Evolutionary conservation across 495 filamentous ascomycete genomes (phyloP).

Genomic region (Podospora didyma): DNA sequence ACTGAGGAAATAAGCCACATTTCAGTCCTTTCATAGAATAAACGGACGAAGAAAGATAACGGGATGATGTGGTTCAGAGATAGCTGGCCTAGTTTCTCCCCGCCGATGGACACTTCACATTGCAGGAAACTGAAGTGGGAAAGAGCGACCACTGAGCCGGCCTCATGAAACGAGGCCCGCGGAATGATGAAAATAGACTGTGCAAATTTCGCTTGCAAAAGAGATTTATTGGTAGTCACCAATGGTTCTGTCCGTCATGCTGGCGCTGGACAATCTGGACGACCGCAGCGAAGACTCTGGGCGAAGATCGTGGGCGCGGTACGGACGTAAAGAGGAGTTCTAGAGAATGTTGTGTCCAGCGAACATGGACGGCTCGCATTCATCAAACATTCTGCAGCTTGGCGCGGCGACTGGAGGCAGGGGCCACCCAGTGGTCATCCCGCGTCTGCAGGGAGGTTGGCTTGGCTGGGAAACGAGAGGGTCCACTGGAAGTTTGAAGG

Average conservation of each 20-base stretch:
- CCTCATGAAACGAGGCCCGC: neutral
- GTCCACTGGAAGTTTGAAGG: no score
- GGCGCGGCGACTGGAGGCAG: neutral
- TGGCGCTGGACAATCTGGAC: neutral
- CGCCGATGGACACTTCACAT: no score
- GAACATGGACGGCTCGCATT: neutral
- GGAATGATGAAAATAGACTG: neutral
- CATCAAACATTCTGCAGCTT: neutral
- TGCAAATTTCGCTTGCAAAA: neutral
- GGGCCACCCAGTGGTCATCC: neutral
- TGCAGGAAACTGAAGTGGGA: no score
- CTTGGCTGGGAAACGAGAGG: no score
- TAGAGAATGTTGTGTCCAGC: neutral
- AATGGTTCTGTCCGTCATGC: slow-evolving; percentile 1
- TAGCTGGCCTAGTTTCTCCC: no score
- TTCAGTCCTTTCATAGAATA: no score
- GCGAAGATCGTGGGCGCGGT: neutral
- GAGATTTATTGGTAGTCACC: slow-evolving; percentile 3
- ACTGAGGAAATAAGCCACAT: no score
- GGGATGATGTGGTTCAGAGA: no score
- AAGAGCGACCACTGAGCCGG: neutral
- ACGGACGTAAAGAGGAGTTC: neutral
- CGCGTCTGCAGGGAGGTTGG: no score
- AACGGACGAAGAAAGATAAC: no score
- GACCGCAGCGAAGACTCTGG: neutral